phyloP scores from a whole-genome alignment of 2,329 filamentous ascomycete genomes.

The Pseudocercospora crystallina region DNA sequence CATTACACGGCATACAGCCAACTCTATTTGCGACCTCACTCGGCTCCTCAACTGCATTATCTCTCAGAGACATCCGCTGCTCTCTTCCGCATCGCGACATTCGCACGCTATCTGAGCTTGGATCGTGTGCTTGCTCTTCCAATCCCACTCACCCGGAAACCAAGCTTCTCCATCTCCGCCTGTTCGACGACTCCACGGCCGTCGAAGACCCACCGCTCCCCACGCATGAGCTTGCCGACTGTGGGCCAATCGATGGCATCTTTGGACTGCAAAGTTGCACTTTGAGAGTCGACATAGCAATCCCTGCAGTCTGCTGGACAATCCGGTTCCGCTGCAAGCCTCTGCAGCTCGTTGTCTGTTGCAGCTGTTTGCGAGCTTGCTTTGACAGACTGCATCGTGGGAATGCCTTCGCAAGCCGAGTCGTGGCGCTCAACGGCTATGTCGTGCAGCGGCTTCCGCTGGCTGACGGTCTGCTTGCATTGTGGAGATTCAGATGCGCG shows the following conservation, averaged over 20 bases:
- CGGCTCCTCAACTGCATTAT: constrained; percentile 13
- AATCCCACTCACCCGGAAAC: constrained; percentile 35
- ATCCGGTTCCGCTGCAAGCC: not conserved
- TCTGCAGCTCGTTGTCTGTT: not conserved
- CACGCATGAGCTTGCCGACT: constrained; percentile 32
- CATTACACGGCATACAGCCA: constrained; percentile 7
- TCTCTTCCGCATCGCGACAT: too few relatives aligned
- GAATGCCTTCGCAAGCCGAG: constrained; percentile 1
- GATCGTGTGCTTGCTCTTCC: constrained; percentile 25
- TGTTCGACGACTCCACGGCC: constrained; percentile 35
- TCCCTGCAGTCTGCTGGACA: not conserved
- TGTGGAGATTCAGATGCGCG: not conserved
- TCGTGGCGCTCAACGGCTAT: not conserved
- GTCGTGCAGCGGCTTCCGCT: not conserved
- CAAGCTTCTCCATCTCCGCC: constrained; percentile 28
- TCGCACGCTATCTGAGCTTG: not conserved
- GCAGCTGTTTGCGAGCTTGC: too few relatives aligned
- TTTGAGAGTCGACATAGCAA: constrained; percentile 1
- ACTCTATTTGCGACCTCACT: constrained; percentile 2
- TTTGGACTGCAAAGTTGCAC: not conserved
- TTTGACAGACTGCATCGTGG: constrained; percentile 1
- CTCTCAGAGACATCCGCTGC: not conserved
- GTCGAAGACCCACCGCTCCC: constrained; percentile 37
- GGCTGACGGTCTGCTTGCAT: constrained; percentile 19
- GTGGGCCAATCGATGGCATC: constrained; percentile 31